Conservation (phyloP, 140 eudicot species). For the Flaveria floridana region DNA sequence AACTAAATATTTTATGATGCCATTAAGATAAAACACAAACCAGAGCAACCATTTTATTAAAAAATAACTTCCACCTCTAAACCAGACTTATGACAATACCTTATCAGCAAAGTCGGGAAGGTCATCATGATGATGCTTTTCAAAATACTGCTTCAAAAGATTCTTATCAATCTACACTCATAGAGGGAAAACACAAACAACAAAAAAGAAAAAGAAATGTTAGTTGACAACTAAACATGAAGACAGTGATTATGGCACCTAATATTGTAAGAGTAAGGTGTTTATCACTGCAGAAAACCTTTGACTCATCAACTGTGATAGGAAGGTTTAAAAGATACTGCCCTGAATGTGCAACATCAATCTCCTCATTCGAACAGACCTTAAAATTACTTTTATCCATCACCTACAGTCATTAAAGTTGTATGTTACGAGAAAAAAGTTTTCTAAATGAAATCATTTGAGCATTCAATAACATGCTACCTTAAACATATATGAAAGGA, state of each 20-base stretch:
- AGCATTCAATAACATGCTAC: slow-evolving; percentile 31
- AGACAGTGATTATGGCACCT: slow-evolving; percentile 10
- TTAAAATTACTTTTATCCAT: slow-evolving; percentile 95
- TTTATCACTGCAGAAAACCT: slow-evolving; percentile 45
- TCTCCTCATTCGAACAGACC: slow-evolving; percentile 78
- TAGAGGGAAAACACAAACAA: background rate
- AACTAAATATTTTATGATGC: background rate
- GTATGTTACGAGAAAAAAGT: background rate
- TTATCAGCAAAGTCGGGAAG: slow-evolving; percentile 94
- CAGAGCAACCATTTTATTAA: background rate
- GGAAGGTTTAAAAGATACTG: slow-evolving; percentile 96
- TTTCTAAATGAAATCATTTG: background rate
- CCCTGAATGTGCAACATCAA: slow-evolving; percentile 85
- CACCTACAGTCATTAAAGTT: slow-evolving; percentile 40
- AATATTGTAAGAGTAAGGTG: background rate
- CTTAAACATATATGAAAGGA: slow-evolving; percentile 71
- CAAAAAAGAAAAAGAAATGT: background rate
- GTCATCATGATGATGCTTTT: slow-evolving; percentile 62
- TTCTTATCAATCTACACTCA: slow-evolving; percentile 71
- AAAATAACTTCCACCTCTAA: background rate
- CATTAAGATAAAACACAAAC: background rate
- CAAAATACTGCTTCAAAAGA: slow-evolving; percentile 69
- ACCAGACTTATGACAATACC: slow-evolving; percentile 42
- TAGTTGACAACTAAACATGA: slow-evolving; percentile 5
- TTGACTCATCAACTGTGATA: slow-evolving; percentile 88